Base-by-base conservation (phyloP, 2,329 filamentous ascomycete species). In the Sordariomycetes sp. region DNA sequence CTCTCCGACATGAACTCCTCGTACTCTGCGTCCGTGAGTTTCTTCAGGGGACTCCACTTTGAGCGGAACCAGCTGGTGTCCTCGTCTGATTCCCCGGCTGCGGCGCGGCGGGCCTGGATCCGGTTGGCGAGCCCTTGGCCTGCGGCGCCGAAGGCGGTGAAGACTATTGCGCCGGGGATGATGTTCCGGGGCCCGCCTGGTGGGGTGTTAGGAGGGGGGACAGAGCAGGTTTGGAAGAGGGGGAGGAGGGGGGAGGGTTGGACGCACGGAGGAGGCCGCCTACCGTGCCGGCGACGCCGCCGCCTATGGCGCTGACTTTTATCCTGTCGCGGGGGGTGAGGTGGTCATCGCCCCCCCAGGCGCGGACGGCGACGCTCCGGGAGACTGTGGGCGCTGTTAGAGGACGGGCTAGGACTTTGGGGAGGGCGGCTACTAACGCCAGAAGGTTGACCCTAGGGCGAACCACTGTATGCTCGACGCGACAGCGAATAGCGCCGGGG, bases 401-500 rank as follows among this genome's bases (percentile, higher is more conserved):
- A 20, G 35, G 13, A 20, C 6, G 22, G 42, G 24, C 20, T 4
- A 22, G 35, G 1, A 32, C 57, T 32, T 35, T 36, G 3, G 32
- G 51, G 24, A 59, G 28, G 28, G 55, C 39, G 36, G 25, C 1
- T 50, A 70, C 81, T 65, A 74, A 84, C 86, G 85, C 77, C 85
- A 92, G 67, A 85, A 96, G 17, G 82, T 87, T 53, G 80, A 82
- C 39, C 89, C 89, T 45, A 95, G 77, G 50, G 81, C 78, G 69
- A 89, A 89, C 81, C 89, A 96, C 71, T 95, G 90, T 48, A 89
- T 74, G 20, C 89, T 87, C 24, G 86, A 84, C 42, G 85, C 78
- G 13, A 86, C 63, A 0, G 89, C 85, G 70, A 90, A 92, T 7
- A 92, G 70, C 2, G 82, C 77, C 3, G 88, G 85, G 15, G 79